Evolutionary conservation across 306 rosid genomes (phyloP).

Genomic region (Prunus dulcis): DNA sequence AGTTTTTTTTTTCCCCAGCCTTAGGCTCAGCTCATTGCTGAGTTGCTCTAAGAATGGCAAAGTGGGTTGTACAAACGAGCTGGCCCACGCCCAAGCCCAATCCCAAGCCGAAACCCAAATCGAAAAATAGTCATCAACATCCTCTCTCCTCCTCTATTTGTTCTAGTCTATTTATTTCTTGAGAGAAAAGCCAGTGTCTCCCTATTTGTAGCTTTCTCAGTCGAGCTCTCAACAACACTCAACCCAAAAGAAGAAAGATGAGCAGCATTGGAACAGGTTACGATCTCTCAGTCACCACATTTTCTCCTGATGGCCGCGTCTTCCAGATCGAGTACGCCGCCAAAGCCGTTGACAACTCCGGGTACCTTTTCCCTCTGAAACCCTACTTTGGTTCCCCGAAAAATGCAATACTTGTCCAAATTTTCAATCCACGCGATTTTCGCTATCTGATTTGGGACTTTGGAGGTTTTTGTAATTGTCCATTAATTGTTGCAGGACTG

Average conservation of each 20-base stretch:
- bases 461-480: not conserved
- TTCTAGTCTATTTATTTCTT: not conserved
- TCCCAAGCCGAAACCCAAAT: no score
- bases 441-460: not conserved
- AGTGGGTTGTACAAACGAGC: no score
- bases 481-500: slow-evolving; percentile 68
- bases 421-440: not conserved
- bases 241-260: slow-evolving; percentile 34
- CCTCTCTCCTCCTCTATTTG: no score
- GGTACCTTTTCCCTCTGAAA: slow-evolving; percentile 34
- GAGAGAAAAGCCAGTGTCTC: not conserved
- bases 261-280: slow-evolving; percentile 99
- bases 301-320: slow-evolving; percentile 97
- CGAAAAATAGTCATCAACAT: no score
- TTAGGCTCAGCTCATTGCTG: no score
- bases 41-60: no score
- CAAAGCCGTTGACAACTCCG: slow-evolving; percentile 98
- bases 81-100: no score
- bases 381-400: not conserved
- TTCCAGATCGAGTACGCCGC: slow-evolving; percentile 99
- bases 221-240: not conserved
- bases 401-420: not conserved
- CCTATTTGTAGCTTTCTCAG: not conserved
- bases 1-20: no score
- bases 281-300: slow-evolving; percentile 97